Base-by-base conservation (phyloP, 805 yeast genomes). In the Saccharomycopsis malanga region DNA sequence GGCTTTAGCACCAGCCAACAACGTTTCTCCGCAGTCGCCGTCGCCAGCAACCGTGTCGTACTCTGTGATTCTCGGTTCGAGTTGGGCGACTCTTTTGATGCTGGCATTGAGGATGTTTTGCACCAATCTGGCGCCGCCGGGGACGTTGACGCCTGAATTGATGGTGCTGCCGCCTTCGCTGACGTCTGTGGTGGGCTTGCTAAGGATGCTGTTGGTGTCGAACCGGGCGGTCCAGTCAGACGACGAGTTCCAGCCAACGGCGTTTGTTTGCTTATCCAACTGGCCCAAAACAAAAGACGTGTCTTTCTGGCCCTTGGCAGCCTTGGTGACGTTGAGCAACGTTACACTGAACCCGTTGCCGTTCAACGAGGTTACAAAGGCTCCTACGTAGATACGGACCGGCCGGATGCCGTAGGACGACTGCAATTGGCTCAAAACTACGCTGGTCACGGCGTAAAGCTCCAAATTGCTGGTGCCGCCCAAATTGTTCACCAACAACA, bases 11-110 rank as follows among this genome's bases (percentile, higher is more conserved):
- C 97, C 98, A 21, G 77, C 73, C 12, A 80, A 86, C 52, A 89
- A 67, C 1, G 97, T 89, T 57, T 87, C 93, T 35, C 98, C 98
- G 66, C 97, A 89, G 61, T 89, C 98, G 57, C 98, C 98, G 62
- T 89, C 98, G 49, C 98, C 98, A 1, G 91, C 96, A 55, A 79
- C 72, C 1, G 94, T 83, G 58, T 89, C 98, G 55, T 84, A 80
- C 46, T 77, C 73, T 1, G 97, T 89, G 58, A 89, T 83, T 57
- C 77, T 75, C 2, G 95, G 93, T 63, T 89, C 97, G n/a, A 74
- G 74, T 23, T 72, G 67, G 37, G 82, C 66, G 4, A 81, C 65
- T 5, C 63, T 61, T 45, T 75, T 67, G 47, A 85, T 81, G 34
- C 76, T 79, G 2, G 72, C 56, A 34, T 63, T 61, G 56, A 80